Conservation (phyloP, 192 early-diverging fungal species). For the Coemansia furcata region DNA sequence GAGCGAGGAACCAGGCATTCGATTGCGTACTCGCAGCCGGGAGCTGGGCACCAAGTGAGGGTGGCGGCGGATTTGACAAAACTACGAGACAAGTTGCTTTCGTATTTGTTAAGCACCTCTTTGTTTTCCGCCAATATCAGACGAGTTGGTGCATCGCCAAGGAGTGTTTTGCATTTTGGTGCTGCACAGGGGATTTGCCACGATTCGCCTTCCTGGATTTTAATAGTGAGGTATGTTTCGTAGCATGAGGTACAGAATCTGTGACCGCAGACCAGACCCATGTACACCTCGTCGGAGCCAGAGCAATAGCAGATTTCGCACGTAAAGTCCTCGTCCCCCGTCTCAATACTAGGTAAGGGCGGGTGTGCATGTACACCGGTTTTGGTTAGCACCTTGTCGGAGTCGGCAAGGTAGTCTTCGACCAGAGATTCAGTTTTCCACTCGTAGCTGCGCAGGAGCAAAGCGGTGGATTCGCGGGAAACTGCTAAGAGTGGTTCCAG, state of each 20-base stretch:
- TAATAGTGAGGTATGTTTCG: slow-evolving; percentile 75
- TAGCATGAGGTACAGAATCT: slow-evolving; percentile 89
- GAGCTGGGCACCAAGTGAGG: slow-evolving; percentile 93
- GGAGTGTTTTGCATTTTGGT: slow-evolving; percentile 70
- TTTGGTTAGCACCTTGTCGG: slow-evolving; percentile 27
- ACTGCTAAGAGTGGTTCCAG: slow-evolving; percentile 41
- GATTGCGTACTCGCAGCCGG: slow-evolving; percentile 91
- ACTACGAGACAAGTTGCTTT: slow-evolving; percentile 66
- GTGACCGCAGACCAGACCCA: slow-evolving; percentile 82
- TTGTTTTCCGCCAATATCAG: slow-evolving; percentile 56
- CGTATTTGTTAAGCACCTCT: slow-evolving; percentile 60
- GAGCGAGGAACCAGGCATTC: slow-evolving; percentile 80
- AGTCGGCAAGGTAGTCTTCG: slow-evolving; percentile 37
- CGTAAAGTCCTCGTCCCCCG: slow-evolving; percentile 55
- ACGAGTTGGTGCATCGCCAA: slow-evolving; percentile 81
- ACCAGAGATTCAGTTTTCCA: slow-evolving; percentile 51
- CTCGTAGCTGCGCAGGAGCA: slow-evolving; percentile 37
- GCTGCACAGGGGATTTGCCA: slow-evolving; percentile 77
- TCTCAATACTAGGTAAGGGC: slow-evolving; percentile 13
- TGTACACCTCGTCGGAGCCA: slow-evolving; percentile 31
- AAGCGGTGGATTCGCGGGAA: slow-evolving; percentile 24
- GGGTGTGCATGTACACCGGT: slow-evolving; percentile 23
- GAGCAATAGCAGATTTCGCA: slow-evolving; percentile 90
- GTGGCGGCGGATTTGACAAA: slow-evolving; percentile 87
- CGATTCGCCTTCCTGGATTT: slow-evolving; percentile 79